Evolutionary conservation across 2,329 filamentous ascomycete species (phyloP).

Genomic region (Alternaria conjuncta): DNA sequence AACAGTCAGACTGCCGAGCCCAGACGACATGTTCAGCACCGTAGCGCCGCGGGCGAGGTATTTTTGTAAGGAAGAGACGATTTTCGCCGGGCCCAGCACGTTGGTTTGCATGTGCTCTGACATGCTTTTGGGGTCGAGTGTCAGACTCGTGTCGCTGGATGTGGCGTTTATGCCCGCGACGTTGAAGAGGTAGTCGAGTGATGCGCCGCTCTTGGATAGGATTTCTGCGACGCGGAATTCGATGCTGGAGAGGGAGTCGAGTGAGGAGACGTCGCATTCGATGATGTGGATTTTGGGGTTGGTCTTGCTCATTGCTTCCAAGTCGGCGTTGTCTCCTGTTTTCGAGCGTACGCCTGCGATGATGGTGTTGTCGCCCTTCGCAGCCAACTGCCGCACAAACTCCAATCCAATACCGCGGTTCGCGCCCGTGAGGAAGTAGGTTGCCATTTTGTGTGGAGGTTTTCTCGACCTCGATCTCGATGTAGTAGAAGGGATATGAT

Average conservation of each 20-base stretch:
- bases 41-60: conserved; percentile 40
- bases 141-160: conserved; percentile 47
- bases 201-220: conserved; percentile 40
- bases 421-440: conserved; percentile 42
- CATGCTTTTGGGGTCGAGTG: conserved; percentile 48
- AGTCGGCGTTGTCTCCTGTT: conserved; percentile 34
- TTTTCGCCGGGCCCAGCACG: conserved; percentile 56
- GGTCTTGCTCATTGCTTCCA: conserved; percentile 29
- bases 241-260: conserved; percentile 43
- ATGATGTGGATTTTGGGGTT: conserved; percentile 47
- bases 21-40: conserved; percentile 46
- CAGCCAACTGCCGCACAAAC: conserved; percentile 40
- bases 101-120: conserved; percentile 54
- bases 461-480: background rate
- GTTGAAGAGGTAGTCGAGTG: conserved; percentile 53
- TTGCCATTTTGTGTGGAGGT: conserved; percentile 28
- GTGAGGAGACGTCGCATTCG: conserved; percentile 48
- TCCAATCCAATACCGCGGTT: conserved; percentile 44
- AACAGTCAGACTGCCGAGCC: conserved; percentile 41
- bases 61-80: conserved; percentile 48
- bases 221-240: conserved; percentile 44
- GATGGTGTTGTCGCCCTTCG: conserved; percentile 43
- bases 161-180: conserved; percentile 52
- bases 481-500: background rate
- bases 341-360: conserved; percentile 50